Base-by-base conservation (phyloP, 1,139 yeast genomes). In the Scheffersomyces cryptocercus region DNA sequence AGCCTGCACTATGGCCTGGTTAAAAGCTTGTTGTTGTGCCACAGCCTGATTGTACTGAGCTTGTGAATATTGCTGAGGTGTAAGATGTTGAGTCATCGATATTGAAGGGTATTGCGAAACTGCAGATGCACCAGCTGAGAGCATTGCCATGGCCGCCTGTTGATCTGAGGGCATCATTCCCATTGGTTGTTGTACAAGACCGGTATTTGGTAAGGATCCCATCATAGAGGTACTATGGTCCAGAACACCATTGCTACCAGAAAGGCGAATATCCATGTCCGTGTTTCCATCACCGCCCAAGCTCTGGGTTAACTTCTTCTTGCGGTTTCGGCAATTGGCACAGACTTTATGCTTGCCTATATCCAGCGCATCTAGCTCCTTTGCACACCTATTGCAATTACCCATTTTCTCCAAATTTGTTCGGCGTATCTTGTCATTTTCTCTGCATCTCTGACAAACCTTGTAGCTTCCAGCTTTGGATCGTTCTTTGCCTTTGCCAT, bases 401-500 rank as follows among this genome's bases (percentile, higher is more conserved):
- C 86, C 86, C 57, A 73, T 64, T 48, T 73, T 73, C 53, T 82
- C 87, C 46, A 82, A 62, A 44, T 75, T 75, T 30, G 77, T 68
- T 46, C 88, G 61, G 49, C 88, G 67, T 39, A 77, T 65, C 54
- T 78, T 80, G 55, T 82, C 88, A 52, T 79, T 81, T 42, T 73
- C 79, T 46, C 88, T 69, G 59, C 88, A 83, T 50, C 86, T 66
- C 47, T 73, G 70, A 55, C 88, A 83, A 9, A 83, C 88, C 55
- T 82, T 82, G 58, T 67, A 82, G 42, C 67, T 68, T 5, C 73
- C 70, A 15, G 48, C 39, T 48, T 58, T 52, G 48, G 61, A 38
- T 61, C 61, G 52, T 33, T 43, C 43, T 13, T 41, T 40, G 12
- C 47, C 42, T 36, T 54, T 51, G 32, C 37, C 51, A 40, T 46